Conservation (phyloP, 2,329 filamentous ascomycete genomes). For the Aspergillus ochraceus region DNA sequence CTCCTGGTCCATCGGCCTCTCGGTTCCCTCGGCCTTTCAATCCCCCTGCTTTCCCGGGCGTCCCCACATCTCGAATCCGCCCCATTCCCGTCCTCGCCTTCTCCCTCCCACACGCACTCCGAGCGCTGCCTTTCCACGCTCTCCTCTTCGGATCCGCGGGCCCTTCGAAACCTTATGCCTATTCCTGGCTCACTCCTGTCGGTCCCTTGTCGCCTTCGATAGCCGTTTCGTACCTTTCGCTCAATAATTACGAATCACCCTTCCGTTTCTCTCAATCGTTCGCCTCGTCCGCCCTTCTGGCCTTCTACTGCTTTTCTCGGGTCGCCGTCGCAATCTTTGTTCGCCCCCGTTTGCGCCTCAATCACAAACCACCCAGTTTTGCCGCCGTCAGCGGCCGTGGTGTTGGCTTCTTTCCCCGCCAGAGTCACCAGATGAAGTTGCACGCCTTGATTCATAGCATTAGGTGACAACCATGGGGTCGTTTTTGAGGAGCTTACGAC, state of each 20-base stretch:
- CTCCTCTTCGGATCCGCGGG: constrained; percentile 12
- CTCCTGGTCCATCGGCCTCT: constrained; percentile 13
- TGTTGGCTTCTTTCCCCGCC: constrained; percentile 19
- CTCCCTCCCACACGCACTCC: constrained; percentile 14
- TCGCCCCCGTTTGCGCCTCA: constrained; percentile 8
- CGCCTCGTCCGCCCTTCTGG: not conserved
- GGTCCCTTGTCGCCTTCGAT: constrained; percentile 9
- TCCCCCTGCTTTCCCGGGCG: constrained; percentile 2
- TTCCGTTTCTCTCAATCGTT: constrained; percentile 4
- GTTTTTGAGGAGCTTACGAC: constrained; percentile 41
- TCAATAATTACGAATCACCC: not conserved
- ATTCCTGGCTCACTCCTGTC: not conserved
- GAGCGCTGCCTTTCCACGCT: constrained; percentile 1
- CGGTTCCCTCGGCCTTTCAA: not conserved
- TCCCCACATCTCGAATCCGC: constrained; percentile 18
- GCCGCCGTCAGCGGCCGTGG: constrained; percentile 19
- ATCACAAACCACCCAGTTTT: constrained; percentile 8
- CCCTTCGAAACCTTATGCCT: constrained; percentile 17
- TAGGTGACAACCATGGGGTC: constrained; percentile 39
- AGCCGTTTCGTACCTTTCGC: not conserved
- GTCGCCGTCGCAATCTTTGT: constrained; percentile 7
- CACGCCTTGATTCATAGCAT: constrained; percentile 21
- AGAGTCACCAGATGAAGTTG: constrained; percentile 30
- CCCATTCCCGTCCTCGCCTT: constrained; percentile 17
- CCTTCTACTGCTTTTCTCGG: not conserved